Evolutionary conservation across 306 rosid genomes (phyloP), one percentile per base, ranked within the genome.

Genomic region (Amphicarpaea edgeworthii): DNA sequence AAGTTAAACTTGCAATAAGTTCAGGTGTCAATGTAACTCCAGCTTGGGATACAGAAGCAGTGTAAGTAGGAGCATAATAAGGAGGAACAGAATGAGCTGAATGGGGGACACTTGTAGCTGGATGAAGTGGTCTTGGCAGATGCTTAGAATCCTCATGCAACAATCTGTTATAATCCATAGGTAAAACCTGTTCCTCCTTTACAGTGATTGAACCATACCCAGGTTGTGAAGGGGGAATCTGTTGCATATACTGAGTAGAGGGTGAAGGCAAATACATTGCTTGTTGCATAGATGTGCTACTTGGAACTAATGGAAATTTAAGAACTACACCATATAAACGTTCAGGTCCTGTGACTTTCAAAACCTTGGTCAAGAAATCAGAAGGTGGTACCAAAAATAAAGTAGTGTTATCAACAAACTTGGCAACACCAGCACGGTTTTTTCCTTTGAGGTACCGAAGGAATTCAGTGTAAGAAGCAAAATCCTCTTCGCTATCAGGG

Each of bases 381-480:
- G 97, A 93, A 37, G 96, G 97, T 57, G 97, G 97, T 49, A 93
- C 96, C 66, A 93, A 86, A 77, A 93, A 93, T 75, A 93, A 77
- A 63, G 93, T 90, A 75, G 91, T 90, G 46, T 90, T 91, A 82
- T 93, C 92, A 71, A 73, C 88, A 80, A 86, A 88, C 81, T 87
- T 93, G 47, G 92, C 96, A 82, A 93, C 96, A 79, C 96, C 96
- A 78, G 97, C 97, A 43, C 97, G 91, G 79, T 83, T 82, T 83
- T 90, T 88, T 16, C 82, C 90, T 74, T 87, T 89, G 8, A 93
- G 77, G 68, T 90, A 93, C 43, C 86, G 85, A 46, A 90, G 88
- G 85, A 93, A 93, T 80, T 93, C 96, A 14, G 96, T 93, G 80
- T 87, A 93, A 24, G 97, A 93, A 19, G 97, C 94, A 84, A 93